Percentiles rank a stretch among this genome's conserved stretches.
Evolutionary conservation across 2,329 filamentous ascomycete genomes (phyloP).

Genomic region (Teratosphaeriaceae sp.): DNA sequence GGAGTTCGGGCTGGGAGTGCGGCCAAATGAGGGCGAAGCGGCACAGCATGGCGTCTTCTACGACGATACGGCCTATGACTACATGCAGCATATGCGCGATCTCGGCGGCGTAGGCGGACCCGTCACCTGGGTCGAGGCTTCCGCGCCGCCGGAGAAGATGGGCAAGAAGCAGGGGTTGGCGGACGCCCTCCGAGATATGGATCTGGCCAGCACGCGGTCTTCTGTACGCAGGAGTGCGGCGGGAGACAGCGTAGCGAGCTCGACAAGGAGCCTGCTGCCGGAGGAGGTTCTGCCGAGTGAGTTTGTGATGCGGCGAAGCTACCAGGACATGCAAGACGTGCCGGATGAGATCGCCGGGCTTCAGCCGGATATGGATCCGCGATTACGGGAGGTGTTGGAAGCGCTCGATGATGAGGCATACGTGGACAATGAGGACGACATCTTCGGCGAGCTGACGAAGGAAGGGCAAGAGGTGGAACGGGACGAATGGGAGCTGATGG

Average conservation of each 20-base stretch:
- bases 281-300: constrained; percentile 72
- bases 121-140: constrained; percentile 72
- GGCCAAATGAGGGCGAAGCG: constrained; percentile 91
- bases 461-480: constrained; percentile 68
- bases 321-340: constrained; percentile 88
- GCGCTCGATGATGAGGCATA: constrained; percentile 94
- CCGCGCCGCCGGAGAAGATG: constrained; percentile 43
- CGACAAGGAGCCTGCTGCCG: constrained; percentile 50
- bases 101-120: constrained; percentile 60
- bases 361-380: constrained; percentile 95
- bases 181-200: constrained; percentile 64
- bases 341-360: constrained; percentile 90
- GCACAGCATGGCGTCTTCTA: constrained; percentile 90
- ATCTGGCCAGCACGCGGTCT: constrained; percentile 31
- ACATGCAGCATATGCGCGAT: constrained; percentile 98
- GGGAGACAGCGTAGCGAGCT: constrained; percentile 33
- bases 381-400: constrained; percentile 83
- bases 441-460: constrained; percentile 68
- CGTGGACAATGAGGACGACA: constrained; percentile 75
- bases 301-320: constrained; percentile 68
- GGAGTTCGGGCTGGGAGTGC: constrained; percentile 64
- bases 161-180: constrained; percentile 74
- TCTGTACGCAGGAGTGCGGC: constrained; percentile 15
- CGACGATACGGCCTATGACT: constrained; percentile 94
- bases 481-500: constrained; percentile 63